Percentiles rank a stretch among this genome's conserved stretches.
phyloP scores from a whole-genome alignment of 305 asterid genomes.

The Fraxinus latifolia region DNA sequence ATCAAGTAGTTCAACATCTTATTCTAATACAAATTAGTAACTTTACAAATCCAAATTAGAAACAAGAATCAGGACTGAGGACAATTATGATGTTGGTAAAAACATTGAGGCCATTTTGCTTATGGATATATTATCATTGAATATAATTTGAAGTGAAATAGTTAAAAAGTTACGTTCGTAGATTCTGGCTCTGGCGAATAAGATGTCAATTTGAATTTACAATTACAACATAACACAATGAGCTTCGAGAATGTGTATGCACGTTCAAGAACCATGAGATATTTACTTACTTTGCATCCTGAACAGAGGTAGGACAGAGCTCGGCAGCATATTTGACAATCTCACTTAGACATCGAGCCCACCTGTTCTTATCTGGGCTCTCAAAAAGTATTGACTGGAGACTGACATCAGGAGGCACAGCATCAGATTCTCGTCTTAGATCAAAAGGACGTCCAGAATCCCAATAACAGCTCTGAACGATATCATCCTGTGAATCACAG shows the following conservation, averaged over 20 bases:
- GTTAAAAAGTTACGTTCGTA: constrained; percentile 6
- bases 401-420: constrained; percentile 86
- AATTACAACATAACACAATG: constrained; percentile 12
- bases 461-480: constrained; percentile 99
- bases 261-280: constrained; percentile 14
- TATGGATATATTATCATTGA: background rate
- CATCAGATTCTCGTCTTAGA: constrained; percentile 91
- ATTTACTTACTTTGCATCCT: constrained; percentile 84
- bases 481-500: constrained; percentile 76
- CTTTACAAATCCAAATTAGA: constrained; percentile 19
- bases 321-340: constrained; percentile 88
- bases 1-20: background rate
- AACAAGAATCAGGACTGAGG: constrained; percentile 16
- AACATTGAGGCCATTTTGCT: background rate
- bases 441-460: constrained; percentile 95
- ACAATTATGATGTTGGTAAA: constrained; percentile 13
- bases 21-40: constrained; percentile 2
- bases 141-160: constrained; percentile 3
- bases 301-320: constrained; percentile 94
- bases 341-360: constrained; percentile 97
- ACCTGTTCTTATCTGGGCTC: constrained; percentile 96
- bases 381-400: constrained; percentile 93
- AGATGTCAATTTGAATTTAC: constrained; percentile 21
- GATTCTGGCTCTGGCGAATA: constrained; percentile 3
- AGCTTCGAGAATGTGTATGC: constrained; percentile 1